These are phyloP conservation scores for Teratosphaeria pseudoeucalypti DNA, from an alignment of 2,329 filamentous ascomycete species.

Conservation along the genomic window DNA sequence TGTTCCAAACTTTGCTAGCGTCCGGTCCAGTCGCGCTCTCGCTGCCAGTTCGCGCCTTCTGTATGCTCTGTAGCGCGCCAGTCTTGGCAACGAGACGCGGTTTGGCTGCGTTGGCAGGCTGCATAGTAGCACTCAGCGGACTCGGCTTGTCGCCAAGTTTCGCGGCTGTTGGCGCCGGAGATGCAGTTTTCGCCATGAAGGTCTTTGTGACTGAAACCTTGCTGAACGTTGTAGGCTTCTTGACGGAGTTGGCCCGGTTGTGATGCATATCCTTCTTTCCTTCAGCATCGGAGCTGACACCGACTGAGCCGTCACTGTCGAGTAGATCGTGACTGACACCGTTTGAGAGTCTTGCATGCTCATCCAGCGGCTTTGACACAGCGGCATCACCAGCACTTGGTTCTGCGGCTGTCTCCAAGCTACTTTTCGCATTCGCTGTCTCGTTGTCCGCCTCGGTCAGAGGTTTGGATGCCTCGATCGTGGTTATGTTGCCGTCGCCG, in stretches of 20 bases:
- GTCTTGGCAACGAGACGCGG: conserved; percentile 69
- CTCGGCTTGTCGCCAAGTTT: conserved; percentile 45
- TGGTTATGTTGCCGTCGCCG: conserved; percentile 33
- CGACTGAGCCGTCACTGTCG: conserved; percentile 49
- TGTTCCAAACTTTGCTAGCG: conserved; percentile 73
- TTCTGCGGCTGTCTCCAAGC: conserved; percentile 12
- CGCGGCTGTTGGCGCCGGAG: conserved; percentile 37
- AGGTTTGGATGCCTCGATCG: conserved; percentile 3
- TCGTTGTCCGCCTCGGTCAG: not conserved
- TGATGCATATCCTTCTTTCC: conserved; percentile 50
- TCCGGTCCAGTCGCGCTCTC: conserved; percentile 48
- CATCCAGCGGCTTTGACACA: conserved; percentile 2
- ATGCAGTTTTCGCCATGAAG: conserved; percentile 63
- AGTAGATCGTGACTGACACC: conserved; percentile 5
- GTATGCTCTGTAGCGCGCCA: conserved; percentile 44
- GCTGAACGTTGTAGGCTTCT: conserved; percentile 73
- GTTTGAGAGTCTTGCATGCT: not conserved
- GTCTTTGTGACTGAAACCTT: conserved; percentile 77
- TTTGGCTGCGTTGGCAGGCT: conserved; percentile 37
- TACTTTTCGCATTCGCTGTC: conserved; percentile 1
- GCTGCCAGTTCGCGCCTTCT: conserved; percentile 25
- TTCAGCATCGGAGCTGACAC: conserved; percentile 68
- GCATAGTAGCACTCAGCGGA: conserved; percentile 29
- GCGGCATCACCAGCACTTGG: conserved; percentile 25
- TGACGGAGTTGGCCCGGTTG: conserved; percentile 48